Evolutionary conservation across 2,329 filamentous ascomycete genomes (phyloP).

Genomic region (Trichophyton rubrum): DNA sequence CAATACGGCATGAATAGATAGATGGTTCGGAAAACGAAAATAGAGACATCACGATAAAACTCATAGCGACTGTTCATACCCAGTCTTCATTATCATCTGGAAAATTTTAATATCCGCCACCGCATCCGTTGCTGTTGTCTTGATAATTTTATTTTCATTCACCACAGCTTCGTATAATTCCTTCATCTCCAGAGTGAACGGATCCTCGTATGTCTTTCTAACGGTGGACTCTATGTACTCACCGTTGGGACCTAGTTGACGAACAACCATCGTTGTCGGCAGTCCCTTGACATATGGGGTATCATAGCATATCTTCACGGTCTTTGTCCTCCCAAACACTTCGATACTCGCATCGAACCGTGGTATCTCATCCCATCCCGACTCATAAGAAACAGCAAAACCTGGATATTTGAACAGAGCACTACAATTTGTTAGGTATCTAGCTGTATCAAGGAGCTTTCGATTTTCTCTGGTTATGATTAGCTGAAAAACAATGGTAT

Average conservation of each 20-base stretch:
- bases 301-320: constrained; percentile 43
- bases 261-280: constrained; percentile 39
- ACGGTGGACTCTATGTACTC: constrained; percentile 30
- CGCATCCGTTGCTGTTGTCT: constrained; percentile 34
- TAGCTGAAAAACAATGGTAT: background rate
- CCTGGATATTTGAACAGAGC: constrained; percentile 22
- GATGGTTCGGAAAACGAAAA: background rate
- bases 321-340: constrained; percentile 42
- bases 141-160: constrained; percentile 28
- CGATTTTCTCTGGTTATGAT: too few relatives aligned
- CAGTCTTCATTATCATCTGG: constrained; percentile 27
- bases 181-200: constrained; percentile 34
- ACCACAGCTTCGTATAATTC: constrained; percentile 27
- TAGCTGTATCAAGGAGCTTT: background rate
- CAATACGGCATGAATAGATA: background rate
- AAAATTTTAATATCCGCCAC: constrained; percentile 30
- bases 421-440: constrained; percentile 20
- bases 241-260: constrained; percentile 31
- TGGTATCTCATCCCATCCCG: constrained; percentile 41
- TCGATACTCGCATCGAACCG: constrained; percentile 21
- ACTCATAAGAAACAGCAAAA: constrained; percentile 47
- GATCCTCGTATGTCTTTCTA: constrained; percentile 37
- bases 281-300: constrained; percentile 49
- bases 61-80: background rate
- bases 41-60: too few relatives aligned